Conservation (phyloP, 1,139 yeast species). For the Magnusiomyces suaveolens region DNA sequence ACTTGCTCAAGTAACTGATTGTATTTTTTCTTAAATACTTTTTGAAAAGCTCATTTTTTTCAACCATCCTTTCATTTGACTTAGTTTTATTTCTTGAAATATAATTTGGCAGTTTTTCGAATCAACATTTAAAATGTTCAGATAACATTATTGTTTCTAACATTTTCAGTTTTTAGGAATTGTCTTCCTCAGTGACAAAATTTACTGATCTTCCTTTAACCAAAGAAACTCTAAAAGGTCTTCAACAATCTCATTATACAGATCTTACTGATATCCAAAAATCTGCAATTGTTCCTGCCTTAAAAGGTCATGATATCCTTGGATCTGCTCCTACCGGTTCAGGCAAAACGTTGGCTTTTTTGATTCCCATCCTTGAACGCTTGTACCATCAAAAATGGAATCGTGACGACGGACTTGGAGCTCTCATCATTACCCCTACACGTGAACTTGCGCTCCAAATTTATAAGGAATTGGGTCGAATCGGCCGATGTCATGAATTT, state of each 20-base stretch:
- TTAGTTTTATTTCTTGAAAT: no score
- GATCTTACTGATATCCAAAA: conserved; percentile 80
- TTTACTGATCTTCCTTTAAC: conserved; percentile 66
- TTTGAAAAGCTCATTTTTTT: background rate
- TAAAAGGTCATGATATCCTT: conserved; percentile 73
- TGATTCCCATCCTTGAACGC: conserved; percentile 73
- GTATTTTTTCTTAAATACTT: background rate
- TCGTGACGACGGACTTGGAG: conserved; percentile 87
- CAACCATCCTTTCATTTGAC: background rate
- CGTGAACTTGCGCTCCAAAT: conserved; percentile 91
- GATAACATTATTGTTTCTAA: background rate
- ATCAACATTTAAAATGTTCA: no score
- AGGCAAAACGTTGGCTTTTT: conserved; percentile 88
- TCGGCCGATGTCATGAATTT: conserved; percentile 69
- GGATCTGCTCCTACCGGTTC: conserved; percentile 97
- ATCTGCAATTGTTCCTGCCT: conserved; percentile 64
- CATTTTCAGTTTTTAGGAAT: conserved; percentile 1
- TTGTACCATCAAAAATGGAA: conserved; percentile 70
- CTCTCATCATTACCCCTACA: conserved; percentile 84
- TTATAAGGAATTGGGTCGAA: conserved; percentile 76
- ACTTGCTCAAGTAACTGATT: no score
- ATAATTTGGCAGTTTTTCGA: no score
- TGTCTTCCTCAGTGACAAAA: conserved; percentile 23
- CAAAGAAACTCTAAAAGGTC: conserved; percentile 54
- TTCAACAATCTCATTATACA: conserved; percentile 56